Conservation (phyloP, 352 stramenopile species). For the Pelagophyceae sp. region DNA sequence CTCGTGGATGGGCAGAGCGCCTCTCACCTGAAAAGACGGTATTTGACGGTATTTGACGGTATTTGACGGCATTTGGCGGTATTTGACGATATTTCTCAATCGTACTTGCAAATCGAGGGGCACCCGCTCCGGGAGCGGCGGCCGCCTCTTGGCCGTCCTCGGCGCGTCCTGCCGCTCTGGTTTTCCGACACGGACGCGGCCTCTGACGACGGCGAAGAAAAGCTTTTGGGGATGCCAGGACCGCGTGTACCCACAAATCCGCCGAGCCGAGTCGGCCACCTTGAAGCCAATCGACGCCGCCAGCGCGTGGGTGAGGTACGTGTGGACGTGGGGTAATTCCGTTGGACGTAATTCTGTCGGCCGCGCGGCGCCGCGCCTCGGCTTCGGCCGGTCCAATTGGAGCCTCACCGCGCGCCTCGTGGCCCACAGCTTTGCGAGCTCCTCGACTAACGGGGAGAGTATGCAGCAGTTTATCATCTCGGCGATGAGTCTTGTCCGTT, state of each 20-base stretch:
- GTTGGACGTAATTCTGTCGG: neutral
- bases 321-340: neutral
- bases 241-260: neutral
- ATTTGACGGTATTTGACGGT: no score
- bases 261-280: neutral
- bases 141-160: no score
- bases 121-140: no score
- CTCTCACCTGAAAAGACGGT: neutral
- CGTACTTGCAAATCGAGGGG: no score
- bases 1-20: conserved; percentile 1
- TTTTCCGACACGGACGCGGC: no score
- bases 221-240: conserved; percentile 1
- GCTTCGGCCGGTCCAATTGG: neutral
- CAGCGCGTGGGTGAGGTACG: conserved; percentile 7
- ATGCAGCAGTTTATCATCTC: neutral
- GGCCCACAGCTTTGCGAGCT: conserved; percentile 5
- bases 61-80: no score
- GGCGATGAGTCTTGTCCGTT: neutral
- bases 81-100: no score
- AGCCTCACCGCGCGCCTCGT: neutral
- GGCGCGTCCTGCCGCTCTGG: no score
- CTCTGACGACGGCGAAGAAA: conserved; percentile 7
- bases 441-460: neutral
- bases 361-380: neutral
- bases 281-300: conserved; percentile 5